Conservation (phyloP, 192 early-diverging fungal species). For the Coemansia javaensis region DNA sequence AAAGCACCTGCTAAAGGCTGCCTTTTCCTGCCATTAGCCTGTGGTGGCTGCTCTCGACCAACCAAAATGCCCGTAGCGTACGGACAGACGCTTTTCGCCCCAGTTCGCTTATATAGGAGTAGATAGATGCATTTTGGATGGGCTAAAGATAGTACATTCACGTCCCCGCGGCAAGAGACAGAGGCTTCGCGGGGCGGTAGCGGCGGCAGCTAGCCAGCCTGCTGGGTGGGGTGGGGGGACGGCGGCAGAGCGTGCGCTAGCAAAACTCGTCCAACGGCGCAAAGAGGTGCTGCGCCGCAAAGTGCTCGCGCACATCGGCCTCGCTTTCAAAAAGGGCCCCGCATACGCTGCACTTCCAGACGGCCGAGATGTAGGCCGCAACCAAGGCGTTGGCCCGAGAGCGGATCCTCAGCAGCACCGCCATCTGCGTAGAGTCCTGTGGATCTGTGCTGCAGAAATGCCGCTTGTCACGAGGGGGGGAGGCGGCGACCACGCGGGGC, state of each 20-base stretch:
- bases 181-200: too few relatives aligned
- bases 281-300: constrained; percentile 49
- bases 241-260: background rate
- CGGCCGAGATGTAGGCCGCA: constrained; percentile 10
- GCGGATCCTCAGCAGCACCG: constrained; percentile 2
- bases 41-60: too few relatives aligned
- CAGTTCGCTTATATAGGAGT: too few relatives aligned
- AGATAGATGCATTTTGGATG: too few relatives aligned
- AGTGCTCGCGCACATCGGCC: constrained; percentile 38
- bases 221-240: background rate
- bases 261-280: constrained; percentile 46
- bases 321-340: constrained; percentile 41
- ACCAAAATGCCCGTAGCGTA: too few relatives aligned
- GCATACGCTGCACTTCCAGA: constrained; percentile 51
- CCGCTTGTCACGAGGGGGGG: background rate
- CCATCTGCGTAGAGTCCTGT: constrained; percentile 4
- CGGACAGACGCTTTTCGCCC: too few relatives aligned
- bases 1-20: too few relatives aligned
- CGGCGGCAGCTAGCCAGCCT: too few relatives aligned
- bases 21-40: too few relatives aligned
- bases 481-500: background rate
- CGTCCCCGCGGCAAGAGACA: too few relatives aligned
- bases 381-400: constrained; percentile 2
- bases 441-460: background rate
- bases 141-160: too few relatives aligned